These are phyloP conservation scores for Coemansia sp. DNA, from an alignment of 192 early-diverging fungal species.

Conservation along the genomic window DNA sequence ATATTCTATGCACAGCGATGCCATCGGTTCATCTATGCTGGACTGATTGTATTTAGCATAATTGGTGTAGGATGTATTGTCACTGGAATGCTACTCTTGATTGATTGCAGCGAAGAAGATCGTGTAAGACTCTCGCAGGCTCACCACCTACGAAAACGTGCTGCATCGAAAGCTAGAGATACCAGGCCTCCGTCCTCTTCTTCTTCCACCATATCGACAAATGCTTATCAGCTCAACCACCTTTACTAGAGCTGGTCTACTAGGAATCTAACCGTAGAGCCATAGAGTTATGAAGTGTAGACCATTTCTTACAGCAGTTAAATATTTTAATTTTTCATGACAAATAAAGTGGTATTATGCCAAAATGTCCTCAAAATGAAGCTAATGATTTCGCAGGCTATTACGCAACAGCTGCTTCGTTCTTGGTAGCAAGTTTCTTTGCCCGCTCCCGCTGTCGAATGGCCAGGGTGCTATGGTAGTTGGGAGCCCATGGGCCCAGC, in stretches of 20 bases:
- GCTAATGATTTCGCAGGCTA: neutral
- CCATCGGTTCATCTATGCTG: conserved; percentile 38
- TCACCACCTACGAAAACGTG: conserved; percentile 25
- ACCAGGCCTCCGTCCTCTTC: conserved; percentile 1
- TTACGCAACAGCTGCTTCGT: neutral
- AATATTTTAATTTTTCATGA: too few relatives aligned
- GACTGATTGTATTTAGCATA: conserved; percentile 29
- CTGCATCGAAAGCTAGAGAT: conserved; percentile 13
- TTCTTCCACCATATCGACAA: neutral
- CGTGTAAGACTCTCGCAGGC: conserved; percentile 18
- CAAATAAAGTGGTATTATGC: too few relatives aligned
- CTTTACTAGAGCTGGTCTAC: too few relatives aligned
- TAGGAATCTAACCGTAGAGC: too few relatives aligned
- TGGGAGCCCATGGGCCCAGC: conserved; percentile 91
- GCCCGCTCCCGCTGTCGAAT: conserved; percentile 30
- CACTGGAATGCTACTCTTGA: conserved; percentile 21
- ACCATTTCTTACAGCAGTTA: too few relatives aligned
- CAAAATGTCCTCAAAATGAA: too few relatives aligned
- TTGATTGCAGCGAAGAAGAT: conserved; percentile 23
- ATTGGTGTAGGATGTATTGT: conserved; percentile 25
- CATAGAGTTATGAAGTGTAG: too few relatives aligned
- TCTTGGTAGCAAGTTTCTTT: conserved; percentile 9
- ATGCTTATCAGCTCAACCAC: too few relatives aligned
- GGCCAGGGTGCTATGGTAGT: conserved; percentile 60
- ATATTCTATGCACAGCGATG: conserved; percentile 30